These are phyloP conservation scores for Vickermania spadyakhi DNA, from an alignment of 208 protist genomes.

Conservation along the genomic window DNA sequence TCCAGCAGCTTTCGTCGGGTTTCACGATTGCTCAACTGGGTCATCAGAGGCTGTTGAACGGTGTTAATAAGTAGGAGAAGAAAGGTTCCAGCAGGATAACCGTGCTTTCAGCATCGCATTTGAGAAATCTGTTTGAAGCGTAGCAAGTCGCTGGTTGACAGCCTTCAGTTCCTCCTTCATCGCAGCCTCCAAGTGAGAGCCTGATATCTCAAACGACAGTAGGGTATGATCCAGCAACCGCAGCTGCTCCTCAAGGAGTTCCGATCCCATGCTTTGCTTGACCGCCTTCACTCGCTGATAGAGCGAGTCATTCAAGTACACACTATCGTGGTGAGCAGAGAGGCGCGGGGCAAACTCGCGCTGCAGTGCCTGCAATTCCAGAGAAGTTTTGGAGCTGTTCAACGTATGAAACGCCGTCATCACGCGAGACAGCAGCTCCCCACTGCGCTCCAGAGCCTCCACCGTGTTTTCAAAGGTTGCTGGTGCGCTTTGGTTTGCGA, in stretches of 20 bases:
- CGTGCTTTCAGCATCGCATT: slow-evolving; percentile 22
- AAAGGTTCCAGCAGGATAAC: slow-evolving; percentile 25
- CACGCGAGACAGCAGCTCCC: slow-evolving; percentile 16
- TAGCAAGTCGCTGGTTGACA: slow-evolving; percentile 31
- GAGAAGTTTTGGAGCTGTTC: slow-evolving; percentile 25
- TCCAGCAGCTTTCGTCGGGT: slow-evolving; percentile 30
- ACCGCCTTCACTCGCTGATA: slow-evolving; percentile 32
- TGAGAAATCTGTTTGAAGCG: slow-evolving; percentile 19
- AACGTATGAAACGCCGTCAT: slow-evolving; percentile 29
- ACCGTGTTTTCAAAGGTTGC: slow-evolving; percentile 47
- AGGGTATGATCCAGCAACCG: slow-evolving; percentile 21
- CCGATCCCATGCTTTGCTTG: slow-evolving; percentile 10
- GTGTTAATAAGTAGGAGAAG: slow-evolving; percentile 39
- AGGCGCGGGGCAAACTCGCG: slow-evolving; percentile 27
- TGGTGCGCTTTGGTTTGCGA: slow-evolving; percentile 17
- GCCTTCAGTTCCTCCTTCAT: slow-evolving; percentile 29
- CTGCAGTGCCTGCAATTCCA: slow-evolving; percentile 31
- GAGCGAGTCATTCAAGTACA: slow-evolving; percentile 33
- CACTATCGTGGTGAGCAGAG: slow-evolving; percentile 24
- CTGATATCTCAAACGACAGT: slow-evolving; percentile 26
- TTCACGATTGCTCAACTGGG: slow-evolving; percentile 20
- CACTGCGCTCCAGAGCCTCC: slow-evolving; percentile 28
- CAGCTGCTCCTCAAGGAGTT: slow-evolving; percentile 16
- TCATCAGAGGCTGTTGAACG: slow-evolving; percentile 38
- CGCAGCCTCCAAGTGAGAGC: slow-evolving; percentile 15